Evolutionary conservation across 257 asterid genomes (phyloP).

Genomic region (Anisodus acutangulus): DNA sequence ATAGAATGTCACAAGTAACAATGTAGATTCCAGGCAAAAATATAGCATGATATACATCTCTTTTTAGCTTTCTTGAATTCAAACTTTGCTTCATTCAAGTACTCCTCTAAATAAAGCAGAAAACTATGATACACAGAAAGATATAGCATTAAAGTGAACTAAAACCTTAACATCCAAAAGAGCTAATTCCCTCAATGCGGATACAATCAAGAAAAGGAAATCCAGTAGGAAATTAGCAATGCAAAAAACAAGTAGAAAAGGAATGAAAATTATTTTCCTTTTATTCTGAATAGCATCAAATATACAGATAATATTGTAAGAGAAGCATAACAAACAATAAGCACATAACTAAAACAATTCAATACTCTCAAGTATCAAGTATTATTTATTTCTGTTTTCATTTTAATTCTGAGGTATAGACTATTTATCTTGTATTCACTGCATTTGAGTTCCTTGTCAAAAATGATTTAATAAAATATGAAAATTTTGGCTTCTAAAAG

Average conservation of each 20-base stretch:
- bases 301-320: neutral
- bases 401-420: slow-evolving; percentile 6
- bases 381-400: neutral
- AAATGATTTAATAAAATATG: neutral
- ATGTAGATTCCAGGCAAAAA: neutral
- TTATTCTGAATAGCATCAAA: neutral
- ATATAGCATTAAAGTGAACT: neutral
- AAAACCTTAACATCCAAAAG: slow-evolving; percentile 13
- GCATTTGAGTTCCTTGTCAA: slow-evolving; percentile 10
- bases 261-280: neutral
- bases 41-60: neutral
- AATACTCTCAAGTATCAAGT: slow-evolving; percentile 1
- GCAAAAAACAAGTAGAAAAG: neutral
- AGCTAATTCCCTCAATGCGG: neutral
- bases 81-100: slow-evolving; percentile 14
- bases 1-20: neutral
- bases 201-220: neutral
- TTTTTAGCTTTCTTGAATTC: neutral
- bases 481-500: neutral
- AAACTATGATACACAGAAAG: slow-evolving; percentile 18
- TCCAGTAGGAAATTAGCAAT: slow-evolving; percentile 10
- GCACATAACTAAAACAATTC: neutral
- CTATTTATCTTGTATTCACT: slow-evolving; percentile 1
- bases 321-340: slow-evolving; percentile 5
- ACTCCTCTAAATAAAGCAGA: neutral